Base-by-base conservation (phyloP, 2,329 filamentous ascomycete species). In the Colletotrichum echinochloae region DNA sequence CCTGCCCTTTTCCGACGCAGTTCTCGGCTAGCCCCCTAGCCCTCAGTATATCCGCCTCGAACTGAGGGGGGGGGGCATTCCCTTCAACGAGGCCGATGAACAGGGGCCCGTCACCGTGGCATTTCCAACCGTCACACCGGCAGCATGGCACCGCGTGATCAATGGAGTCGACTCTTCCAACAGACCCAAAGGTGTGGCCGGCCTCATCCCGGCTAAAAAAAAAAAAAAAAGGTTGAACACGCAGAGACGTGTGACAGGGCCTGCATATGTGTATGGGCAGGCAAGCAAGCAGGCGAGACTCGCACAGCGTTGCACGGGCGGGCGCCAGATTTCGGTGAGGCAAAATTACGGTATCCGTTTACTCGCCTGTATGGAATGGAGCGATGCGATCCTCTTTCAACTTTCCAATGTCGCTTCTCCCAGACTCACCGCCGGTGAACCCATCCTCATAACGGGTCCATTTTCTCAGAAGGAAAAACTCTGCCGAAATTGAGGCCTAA, bases 81-180 rank as follows among this genome's bases (percentile, higher is more conserved):
- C 33, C 20, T 30, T 49, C 41, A n/a, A 60, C 44, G 59, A 18
- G n/a, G 44, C n/a, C 14, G 9, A 20, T 23, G n/a, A 3, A 18
- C 33, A 60, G 33, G 59, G n/a, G 46, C 37, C 49, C 63, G 56
- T 44, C 26, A 64, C 49, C 55, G 56, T 57, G 49, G 12, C 12
- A 6, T 37, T 37, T n/a, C 30, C 5, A 23, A n/a, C 20, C 23
- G 68, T 71, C 64, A 69, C 68, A 69, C 60, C 54, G 59, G 68
- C 48, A 59, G 68, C 59, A 59, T 39, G 52, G 68, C 65, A 71
- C 64, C 59, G 65, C 65, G 68, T 69, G 65, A 71, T 59, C 39
- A 56, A 60, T 65, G 68, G 67, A 61, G 39, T 49, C 49, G 23
- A 14, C 44, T n/a, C n/a, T 66, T 49, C 63, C 51, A 70, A 52